Evolutionary conservation across 2,329 filamentous ascomycete species (phyloP), one percentile per base, ranked within the genome.

Genomic region (Pseudopithomyces chartarum): DNA sequence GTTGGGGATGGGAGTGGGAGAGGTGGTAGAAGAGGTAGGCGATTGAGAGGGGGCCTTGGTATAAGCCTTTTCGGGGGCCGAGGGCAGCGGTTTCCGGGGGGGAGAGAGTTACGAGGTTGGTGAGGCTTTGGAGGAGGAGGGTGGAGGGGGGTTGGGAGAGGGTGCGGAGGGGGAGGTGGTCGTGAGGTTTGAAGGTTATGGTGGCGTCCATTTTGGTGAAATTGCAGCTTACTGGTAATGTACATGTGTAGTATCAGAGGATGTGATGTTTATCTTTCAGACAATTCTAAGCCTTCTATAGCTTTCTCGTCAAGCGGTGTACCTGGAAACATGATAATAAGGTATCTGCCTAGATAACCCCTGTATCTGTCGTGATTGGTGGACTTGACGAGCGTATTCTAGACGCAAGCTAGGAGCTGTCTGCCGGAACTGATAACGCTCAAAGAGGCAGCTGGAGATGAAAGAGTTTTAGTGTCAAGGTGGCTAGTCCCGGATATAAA

Each of bases 21-120:
- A 83, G 77, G 17, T 80, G 73, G 59, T 80, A 79, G 68, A 83
- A 81, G 32, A 80, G 74, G 63, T 80, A 82, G 20, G 80, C 80
- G 42, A 82, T 75, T 47, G 75, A 79, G 45, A 80, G 78, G 8
- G 80, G 79, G 12, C 81, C 81, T 67, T 81, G 79, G 71, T 80
- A 82, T 29, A 83, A 73, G 20, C 81, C 81, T 38, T 80, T 80
- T 46, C 78, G 76, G 8, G 80, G 79, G 22, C 7, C 22, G 20
- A 34, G 26, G 15, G 73, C 72, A 43, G 81, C 66, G 43, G 73
- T 70, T 43, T 80, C 74, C 22, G 81, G 80, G 36, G 80, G 80
- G 59, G 80, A 69, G 8, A 80, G 73, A 47, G 73, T 79, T 42
- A 82, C 76, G 36, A 83, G 74, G 56, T 80, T 79, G 33, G 76